These are phyloP conservation scores for Umbelopsis sp. DNA, from an alignment of 192 early-diverging fungal species.

Conservation along the genomic window DNA sequence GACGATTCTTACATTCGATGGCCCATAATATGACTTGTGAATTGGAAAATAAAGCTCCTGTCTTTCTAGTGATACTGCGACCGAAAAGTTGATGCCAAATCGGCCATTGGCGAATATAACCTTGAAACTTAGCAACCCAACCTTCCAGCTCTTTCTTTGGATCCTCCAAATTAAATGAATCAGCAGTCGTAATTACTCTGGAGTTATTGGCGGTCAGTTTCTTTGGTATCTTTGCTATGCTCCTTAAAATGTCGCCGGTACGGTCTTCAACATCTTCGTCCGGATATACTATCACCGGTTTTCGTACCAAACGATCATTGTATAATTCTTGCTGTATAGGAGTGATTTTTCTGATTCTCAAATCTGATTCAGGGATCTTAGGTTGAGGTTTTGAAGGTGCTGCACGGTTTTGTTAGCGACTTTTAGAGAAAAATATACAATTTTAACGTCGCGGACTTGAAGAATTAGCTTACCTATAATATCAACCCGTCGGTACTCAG, in stretches of 20 bases:
- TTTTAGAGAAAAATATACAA: too few relatives aligned
- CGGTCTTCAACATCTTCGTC: constrained; percentile 12
- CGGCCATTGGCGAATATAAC: constrained; percentile 16
- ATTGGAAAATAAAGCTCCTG: constrained; percentile 27
- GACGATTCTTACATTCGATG: constrained; percentile 28
- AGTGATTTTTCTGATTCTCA: not conserved
- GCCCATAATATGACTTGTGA: constrained; percentile 27
- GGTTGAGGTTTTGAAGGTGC: too few relatives aligned
- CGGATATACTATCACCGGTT: not conserved
- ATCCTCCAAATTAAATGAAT: constrained; percentile 19
- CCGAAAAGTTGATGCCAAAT: constrained; percentile 4
- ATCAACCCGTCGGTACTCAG: constrained; percentile 23
- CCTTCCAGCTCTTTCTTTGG: constrained; percentile 15
- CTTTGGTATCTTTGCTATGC: constrained; percentile 8
- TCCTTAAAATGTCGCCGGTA: constrained; percentile 4
- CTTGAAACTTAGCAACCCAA: constrained; percentile 6
- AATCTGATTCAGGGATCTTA: not conserved
- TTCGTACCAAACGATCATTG: not conserved
- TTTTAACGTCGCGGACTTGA: too few relatives aligned
- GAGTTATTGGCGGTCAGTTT: not conserved
- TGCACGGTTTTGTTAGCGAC: too few relatives aligned
- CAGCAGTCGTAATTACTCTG: not conserved
- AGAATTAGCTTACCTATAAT: not conserved
- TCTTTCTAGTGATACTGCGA: not conserved
- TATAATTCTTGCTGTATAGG: constrained; percentile 11